Percentiles rank a stretch among this genome's conserved stretches.
These are phyloP conservation scores for Perkinsus olseni DNA, from an alignment of 169 alveolate species.

Conservation along the genomic window DNA sequence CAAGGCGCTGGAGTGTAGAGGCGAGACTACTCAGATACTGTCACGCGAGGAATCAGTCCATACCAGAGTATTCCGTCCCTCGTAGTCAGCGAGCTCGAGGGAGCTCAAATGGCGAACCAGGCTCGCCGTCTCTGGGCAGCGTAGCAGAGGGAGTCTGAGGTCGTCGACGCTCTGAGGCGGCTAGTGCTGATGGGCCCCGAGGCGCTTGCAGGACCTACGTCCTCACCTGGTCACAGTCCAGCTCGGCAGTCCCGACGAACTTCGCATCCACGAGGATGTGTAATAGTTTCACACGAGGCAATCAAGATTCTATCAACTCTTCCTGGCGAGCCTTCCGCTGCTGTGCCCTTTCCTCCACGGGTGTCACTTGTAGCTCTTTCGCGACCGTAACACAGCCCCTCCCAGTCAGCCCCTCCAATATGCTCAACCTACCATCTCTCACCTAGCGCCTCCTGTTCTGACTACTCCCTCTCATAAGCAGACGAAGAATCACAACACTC, in stretches of 20 bases:
- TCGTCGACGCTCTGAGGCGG: background rate
- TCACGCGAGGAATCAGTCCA: background rate
- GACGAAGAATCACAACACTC: background rate
- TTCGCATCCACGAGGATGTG: background rate
- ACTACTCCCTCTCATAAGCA: background rate
- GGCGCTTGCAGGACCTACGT: too few relatives aligned
- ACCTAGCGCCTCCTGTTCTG: too few relatives aligned
- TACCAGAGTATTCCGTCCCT: background rate
- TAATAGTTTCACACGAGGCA: too few relatives aligned
- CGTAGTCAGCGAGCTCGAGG: background rate
- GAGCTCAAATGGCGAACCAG: background rate
- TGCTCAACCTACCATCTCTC: too few relatives aligned
- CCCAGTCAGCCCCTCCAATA: too few relatives aligned
- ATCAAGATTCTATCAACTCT: too few relatives aligned
- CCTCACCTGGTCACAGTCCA: background rate
- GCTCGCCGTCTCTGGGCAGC: background rate
- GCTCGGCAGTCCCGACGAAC: background rate
- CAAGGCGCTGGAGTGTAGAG: background rate
- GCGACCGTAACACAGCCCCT: too few relatives aligned
- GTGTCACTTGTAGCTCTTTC: too few relatives aligned
- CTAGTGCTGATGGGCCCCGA: too few relatives aligned
- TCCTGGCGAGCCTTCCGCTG: too few relatives aligned
- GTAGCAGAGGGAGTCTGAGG: background rate
- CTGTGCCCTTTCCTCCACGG: too few relatives aligned
- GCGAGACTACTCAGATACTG: background rate